Conservation (phyloP, 2,329 filamentous ascomycete genomes). For the Claviceps maximensis region DNA sequence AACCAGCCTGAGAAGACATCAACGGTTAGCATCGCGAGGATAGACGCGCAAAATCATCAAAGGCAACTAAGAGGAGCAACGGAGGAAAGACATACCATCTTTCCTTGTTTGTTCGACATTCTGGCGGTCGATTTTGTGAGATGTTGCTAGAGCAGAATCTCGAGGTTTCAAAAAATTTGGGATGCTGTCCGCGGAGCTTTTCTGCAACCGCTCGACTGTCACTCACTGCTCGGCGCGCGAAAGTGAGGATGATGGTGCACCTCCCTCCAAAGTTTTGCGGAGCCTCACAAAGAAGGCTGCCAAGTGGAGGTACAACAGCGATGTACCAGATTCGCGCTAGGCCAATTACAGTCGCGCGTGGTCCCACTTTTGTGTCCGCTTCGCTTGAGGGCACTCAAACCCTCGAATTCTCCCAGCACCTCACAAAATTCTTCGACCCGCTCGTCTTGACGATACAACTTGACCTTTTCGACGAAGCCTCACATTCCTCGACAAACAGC, state of each 20-base stretch:
- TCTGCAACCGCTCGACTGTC: conserved; percentile 24
- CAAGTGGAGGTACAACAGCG: conserved; percentile 17
- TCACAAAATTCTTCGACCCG: conserved; percentile 22
- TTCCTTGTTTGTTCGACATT: conserved; percentile 74
- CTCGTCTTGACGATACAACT: conserved; percentile 10
- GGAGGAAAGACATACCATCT: conserved; percentile 66
- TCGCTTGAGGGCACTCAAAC: conserved; percentile 28
- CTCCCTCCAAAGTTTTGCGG: conserved; percentile 29
- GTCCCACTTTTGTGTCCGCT: conserved; percentile 13
- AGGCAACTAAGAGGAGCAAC: conserved; percentile 25
- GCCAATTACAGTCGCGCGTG: not conserved
- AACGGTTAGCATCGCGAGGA: conserved; percentile 48
- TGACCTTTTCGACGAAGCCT: conserved; percentile 22
- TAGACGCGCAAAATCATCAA: conserved; percentile 6
- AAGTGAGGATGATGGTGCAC: conserved; percentile 21
- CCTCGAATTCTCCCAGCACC: conserved; percentile 24
- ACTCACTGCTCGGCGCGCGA: conserved; percentile 30
- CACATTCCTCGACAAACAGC: conserved; percentile 22
- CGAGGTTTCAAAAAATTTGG: conserved; percentile 29
- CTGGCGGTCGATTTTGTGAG: conserved; percentile 14
- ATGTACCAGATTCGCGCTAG: conserved; percentile 19
- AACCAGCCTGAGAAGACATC: conserved; percentile 47
- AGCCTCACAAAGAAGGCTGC: conserved; percentile 29
- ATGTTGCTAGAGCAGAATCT: conserved; percentile 20
- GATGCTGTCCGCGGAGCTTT: conserved; percentile 23